Evolutionary conservation across 331 rosid species (phyloP), one percentile per base, ranked within the genome.

Genomic region (Quercus phellos): DNA sequence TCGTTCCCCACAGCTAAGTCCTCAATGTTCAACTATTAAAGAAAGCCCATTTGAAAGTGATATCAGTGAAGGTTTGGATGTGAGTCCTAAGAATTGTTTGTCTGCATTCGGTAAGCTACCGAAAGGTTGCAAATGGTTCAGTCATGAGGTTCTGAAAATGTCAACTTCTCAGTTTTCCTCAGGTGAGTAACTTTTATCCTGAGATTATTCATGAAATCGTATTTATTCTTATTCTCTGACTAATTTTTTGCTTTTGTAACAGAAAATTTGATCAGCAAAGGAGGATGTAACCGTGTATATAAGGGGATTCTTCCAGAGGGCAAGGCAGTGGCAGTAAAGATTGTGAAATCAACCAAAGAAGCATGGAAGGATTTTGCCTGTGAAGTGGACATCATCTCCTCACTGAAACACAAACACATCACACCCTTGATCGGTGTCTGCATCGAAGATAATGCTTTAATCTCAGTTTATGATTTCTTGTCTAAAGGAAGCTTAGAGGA

Each of bases 261-360:
- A 95, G 99, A 85, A 79, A 95, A 91, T 73, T 51, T 95, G 87
- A 90, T 93, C 64, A 98, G 99, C 6, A 93, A 89, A 87, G 99
- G 99, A n/a, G 98, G 98, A 51, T 88, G 90, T 81, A 95, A 91
- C 77, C 87, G 87, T 19, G 99, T 93, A 50, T 92, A 82, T 83
- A 86, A 85, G 78, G 98, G 98, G 58, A 80, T 63, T 72, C 96
- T 95, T n/a, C 83, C 86, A 24, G 81, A 84, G 78, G 93, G 94
- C 38, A 90, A 91, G 71, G 83, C 77, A 51, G 88, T 95, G 6
- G 99, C 98, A 21, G 97, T 95, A 51, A 95, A 93, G 84, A 87
- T 88, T 68, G 78, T 84, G 81, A 70, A 83, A 35, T 69, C 94
- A 58, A 86, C 97, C 50, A 91, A 90, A 84, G 90, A 87, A 79